These are phyloP conservation scores for Lactarius sanguifluus DNA, from an alignment of 768 basidiomycete genomes.

Conservation along the genomic window DNA sequence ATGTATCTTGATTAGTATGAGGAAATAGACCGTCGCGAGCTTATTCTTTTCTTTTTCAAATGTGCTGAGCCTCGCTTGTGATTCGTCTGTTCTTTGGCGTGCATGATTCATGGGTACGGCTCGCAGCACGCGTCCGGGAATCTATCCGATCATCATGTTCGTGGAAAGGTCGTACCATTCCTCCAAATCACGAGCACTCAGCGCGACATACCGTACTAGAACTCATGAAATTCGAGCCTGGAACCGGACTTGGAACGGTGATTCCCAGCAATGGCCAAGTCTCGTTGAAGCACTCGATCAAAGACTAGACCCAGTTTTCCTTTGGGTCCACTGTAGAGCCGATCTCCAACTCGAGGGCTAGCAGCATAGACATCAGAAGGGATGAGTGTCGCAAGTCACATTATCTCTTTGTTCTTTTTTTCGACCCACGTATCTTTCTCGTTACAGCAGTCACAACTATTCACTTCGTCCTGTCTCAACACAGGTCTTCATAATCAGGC, in stretches of 20 bases:
- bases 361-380: neutral
- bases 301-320: neutral
- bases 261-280: neutral
- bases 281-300: neutral
- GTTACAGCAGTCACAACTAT: neutral
- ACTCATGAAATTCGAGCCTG: neutral
- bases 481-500: constrained; percentile 79
- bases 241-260: too few species aligned
- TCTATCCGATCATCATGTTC: constrained; percentile 17
- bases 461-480: constrained; percentile 29
- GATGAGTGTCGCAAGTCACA: neutral
- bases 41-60: too few species aligned
- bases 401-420: neutral
- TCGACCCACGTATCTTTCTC: too few species aligned
- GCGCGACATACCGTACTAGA: neutral
- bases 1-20: too few species aligned
- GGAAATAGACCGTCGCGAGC: too few species aligned
- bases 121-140: neutral
- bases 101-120: too few species aligned
- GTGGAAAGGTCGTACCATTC: neutral
- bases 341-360: neutral
- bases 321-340: neutral
- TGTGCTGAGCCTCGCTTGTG: too few species aligned
- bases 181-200: neutral
- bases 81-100: too few species aligned